A percentile compares a stretch with the other conserved stretches of the same genome.
Evolutionary conservation across 192 early-diverging fungal species (phyloP).

Genomic region (Paraglomus occultum): DNA sequence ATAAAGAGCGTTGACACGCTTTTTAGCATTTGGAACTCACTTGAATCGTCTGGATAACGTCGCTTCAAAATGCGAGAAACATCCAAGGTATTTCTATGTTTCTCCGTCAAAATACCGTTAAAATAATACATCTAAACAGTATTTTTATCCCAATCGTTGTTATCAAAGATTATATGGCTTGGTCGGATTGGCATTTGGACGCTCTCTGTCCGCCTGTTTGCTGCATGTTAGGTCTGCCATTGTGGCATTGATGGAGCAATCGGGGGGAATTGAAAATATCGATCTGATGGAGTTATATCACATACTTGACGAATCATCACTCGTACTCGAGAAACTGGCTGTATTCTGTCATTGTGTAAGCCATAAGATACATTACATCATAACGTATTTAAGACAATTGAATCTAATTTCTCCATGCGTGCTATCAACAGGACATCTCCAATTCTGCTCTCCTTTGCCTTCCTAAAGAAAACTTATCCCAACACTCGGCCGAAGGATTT

Average conservation of each 20-base stretch:
- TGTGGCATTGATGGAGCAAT: constrained; percentile 10
- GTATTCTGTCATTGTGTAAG: constrained; percentile 31
- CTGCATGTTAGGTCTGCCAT: constrained; percentile 31
- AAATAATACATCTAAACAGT: not conserved
- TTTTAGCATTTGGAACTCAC: constrained; percentile 28
- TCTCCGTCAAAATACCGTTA: not conserved
- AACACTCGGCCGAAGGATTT: constrained; percentile 28
- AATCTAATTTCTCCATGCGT: too few species aligned
- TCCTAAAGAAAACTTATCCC: not conserved
- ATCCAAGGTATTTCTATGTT: constrained; percentile 22
- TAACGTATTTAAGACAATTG: too few species aligned
- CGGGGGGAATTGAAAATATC: not conserved
- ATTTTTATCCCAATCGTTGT: not conserved
- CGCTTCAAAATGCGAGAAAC: constrained; percentile 17
- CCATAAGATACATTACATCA: too few species aligned
- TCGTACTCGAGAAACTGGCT: constrained; percentile 30
- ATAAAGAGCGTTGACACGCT: constrained; percentile 8
- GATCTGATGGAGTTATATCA: constrained; percentile 34
- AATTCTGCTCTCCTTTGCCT: too few species aligned
- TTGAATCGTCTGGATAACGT: constrained; percentile 32
- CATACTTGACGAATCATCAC: constrained; percentile 24
- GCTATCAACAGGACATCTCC: too few species aligned
- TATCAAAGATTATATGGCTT: constrained; percentile 30
- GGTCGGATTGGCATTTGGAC: constrained; percentile 37
- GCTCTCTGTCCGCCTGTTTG: constrained; percentile 22